Percentiles rank a stretch among this genome's conserved stretches.
Conservation (phyloP, 1,139 yeast species). For the Taphrina confusa region DNA sequence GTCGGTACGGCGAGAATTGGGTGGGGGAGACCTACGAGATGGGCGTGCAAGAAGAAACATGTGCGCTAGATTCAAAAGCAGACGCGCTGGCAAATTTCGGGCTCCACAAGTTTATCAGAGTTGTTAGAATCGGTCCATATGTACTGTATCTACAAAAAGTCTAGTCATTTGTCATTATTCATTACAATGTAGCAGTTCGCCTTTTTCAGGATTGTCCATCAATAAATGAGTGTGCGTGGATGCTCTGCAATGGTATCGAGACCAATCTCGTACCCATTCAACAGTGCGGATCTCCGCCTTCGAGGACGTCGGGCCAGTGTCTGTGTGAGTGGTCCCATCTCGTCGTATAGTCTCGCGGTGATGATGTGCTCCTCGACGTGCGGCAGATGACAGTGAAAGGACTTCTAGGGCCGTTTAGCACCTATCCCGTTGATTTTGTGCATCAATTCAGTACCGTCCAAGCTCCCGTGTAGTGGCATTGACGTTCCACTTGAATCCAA, state of each 20-base stretch:
- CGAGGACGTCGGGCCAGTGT: not conserved
- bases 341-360: not conserved
- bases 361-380: not conserved
- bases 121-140: too few relatives aligned
- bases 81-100: too few relatives aligned
- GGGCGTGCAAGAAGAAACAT: too few relatives aligned
- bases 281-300: not conserved
- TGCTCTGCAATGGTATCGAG: not conserved
- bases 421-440: too few relatives aligned
- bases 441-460: conserved; percentile 20
- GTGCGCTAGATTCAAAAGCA: too few relatives aligned
- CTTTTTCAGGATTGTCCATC: too few relatives aligned
- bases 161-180: too few relatives aligned
- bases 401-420: conserved; percentile 8
- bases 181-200: too few relatives aligned
- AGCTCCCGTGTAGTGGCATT: not conserved
- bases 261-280: not conserved
- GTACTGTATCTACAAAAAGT: too few relatives aligned
- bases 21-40: too few relatives aligned
- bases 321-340: not conserved
- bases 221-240: not conserved
- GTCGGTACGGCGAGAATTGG: too few relatives aligned
- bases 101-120: too few relatives aligned
- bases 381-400: not conserved
- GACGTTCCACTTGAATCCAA: conserved; percentile 17